Evolutionary conservation across 371 early-diverging fungal genomes (phyloP).

Genomic region (Haplosporangium sp.): DNA sequence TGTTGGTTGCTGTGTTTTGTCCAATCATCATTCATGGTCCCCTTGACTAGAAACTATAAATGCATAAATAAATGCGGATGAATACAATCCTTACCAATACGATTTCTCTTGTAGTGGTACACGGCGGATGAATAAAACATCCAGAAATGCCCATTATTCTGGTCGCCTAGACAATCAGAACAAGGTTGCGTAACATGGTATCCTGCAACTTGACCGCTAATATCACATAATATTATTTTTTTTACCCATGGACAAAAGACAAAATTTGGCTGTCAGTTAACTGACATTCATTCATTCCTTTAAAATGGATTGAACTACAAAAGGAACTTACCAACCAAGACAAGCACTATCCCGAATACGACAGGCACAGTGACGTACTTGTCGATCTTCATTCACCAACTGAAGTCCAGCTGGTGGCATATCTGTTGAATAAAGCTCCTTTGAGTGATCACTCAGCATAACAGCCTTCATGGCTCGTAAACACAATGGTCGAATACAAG

Average conservation of each 20-base stretch:
- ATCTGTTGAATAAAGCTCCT: conserved; percentile 68
- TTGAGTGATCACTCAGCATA: conserved; percentile 72
- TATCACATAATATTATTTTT: too few species aligned
- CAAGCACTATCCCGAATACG: conserved; percentile 77
- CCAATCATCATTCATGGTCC: too few species aligned
- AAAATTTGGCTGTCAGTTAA: too few species aligned
- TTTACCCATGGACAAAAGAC: too few species aligned
- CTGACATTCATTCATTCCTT: too few species aligned
- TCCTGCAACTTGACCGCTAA: conserved; percentile 73
- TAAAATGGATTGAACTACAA: background rate
- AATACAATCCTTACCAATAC: conserved; percentile 14
- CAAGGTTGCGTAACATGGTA: conserved; percentile 81
- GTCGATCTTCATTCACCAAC: conserved; percentile 72
- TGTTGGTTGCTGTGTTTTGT: too few species aligned
- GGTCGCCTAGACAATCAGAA: conserved; percentile 68
- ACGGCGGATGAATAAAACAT: conserved; percentile 75
- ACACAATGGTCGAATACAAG: conserved; percentile 66
- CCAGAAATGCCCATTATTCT: conserved; percentile 80
- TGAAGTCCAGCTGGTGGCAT: conserved; percentile 66
- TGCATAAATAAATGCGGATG: background rate
- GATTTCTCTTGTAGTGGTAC: conserved; percentile 42
- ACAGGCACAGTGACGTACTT: conserved; percentile 73
- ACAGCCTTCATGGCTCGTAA: conserved; percentile 76
- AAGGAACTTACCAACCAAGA: conserved; percentile 63
- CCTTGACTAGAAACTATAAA: too few species aligned